Base-by-base conservation (phyloP, 2,329 filamentous ascomycete genomes). In the Orbilia javanica region DNA sequence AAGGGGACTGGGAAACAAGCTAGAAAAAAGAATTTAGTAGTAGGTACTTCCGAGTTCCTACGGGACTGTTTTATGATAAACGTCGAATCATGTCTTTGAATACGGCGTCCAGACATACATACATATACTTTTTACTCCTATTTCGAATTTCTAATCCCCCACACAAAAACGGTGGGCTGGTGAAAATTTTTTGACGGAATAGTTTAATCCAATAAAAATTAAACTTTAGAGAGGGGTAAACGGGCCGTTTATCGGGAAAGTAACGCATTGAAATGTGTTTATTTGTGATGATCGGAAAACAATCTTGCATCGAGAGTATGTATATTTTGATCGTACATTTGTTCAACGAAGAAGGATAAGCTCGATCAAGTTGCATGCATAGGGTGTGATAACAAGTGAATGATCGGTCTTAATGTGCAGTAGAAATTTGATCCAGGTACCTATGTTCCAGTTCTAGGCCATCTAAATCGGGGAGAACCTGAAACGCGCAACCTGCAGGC, bases 271-370 rank as follows among this genome's bases (percentile, higher is more conserved):
- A 44, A 18, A 44, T 5, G 29, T 6, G 8, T 27, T 36, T 1
- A 6, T 22, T 34, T 52, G 53, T 31, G 27, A 62, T 29, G 20
- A 52, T 62, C 53, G 53, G 66, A 52, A 31, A 50, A 18, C 15
- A 52, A 62, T 52, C 39, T 69, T 70, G 66, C 66, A 52, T 60
- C 11, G 15, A 11, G 13, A 15, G 11, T 20, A 39, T 15, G n/a
- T 15, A 6, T 36, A 36, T 36, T 11, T 15, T 15, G 36, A 39
- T 39, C 11, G 2, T 5, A 8, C 11, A 15, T 39, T 11, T 39
- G 20, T 18, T 48, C 10, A 60, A 15, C 10, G 10, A 60, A 60
- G 20, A 10, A 10, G 31, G 34, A 42, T 39, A 39, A 39, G 52
- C 29, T 57, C n/a, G n/a, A n/a, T n/a, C 15, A 55, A 36, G 5